Conservation (phyloP, 345 rosid species). For the Clausena lansium region DNA sequence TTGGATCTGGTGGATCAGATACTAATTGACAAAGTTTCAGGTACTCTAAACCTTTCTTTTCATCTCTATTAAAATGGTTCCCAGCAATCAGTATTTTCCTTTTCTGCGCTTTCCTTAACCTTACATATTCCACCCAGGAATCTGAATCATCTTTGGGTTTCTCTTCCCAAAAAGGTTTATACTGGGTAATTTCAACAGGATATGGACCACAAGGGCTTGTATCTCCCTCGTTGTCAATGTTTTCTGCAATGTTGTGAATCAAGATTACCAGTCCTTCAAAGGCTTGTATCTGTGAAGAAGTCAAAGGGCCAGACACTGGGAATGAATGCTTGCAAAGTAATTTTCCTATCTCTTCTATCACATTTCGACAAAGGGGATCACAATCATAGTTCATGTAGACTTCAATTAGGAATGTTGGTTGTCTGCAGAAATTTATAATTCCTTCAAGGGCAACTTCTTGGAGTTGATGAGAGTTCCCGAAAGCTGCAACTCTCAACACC, state of each 20-base stretch:
- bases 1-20: conserved; percentile 66
- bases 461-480: conserved; percentile 44
- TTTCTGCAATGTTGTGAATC: conserved; percentile 76
- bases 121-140: conserved; percentile 60
- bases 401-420: conserved; percentile 75
- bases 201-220: conserved; percentile 42
- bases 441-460: conserved; percentile 93
- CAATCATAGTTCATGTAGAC: conserved; percentile 84
- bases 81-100: conserved; percentile 62
- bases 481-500: conserved; percentile 46
- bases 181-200: conserved; percentile 57
- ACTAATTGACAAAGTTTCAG: conserved; percentile 58
- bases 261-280: conserved; percentile 85
- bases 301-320: conserved; percentile 60
- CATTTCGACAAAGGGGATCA: conserved; percentile 55
- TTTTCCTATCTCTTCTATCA: conserved; percentile 77
- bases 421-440: conserved; percentile 76
- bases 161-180: conserved; percentile 77
- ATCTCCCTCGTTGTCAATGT: conserved; percentile 55
- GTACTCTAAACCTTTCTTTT: conserved; percentile 84
- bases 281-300: conserved; percentile 74
- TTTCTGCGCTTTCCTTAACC: conserved; percentile 69
- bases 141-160: conserved; percentile 52
- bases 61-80: conserved; percentile 70
- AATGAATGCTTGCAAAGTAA: conserved; percentile 82